Base-by-base conservation (phyloP, 768 basidiomycete species). In the Boletus rufocinnamomeus region DNA sequence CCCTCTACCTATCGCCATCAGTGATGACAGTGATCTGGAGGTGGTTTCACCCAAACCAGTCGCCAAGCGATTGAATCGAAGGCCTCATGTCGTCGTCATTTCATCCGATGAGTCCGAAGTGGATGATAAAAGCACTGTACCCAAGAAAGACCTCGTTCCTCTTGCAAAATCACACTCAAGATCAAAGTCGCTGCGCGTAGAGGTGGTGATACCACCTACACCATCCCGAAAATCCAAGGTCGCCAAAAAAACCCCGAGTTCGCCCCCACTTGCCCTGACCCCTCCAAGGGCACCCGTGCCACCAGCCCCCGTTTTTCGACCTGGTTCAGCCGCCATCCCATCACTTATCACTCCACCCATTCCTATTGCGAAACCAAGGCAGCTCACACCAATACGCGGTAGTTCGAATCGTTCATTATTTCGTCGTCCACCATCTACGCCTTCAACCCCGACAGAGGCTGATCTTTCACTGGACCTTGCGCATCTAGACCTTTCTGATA, bases 381-480 rank as follows among this genome's bases (percentile, higher is more conserved):
- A 79, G 61, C 79, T 90, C 32, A 91, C 89, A 4, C 89, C 89
- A 10, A 87, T 90, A 54, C 81, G 82, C 19, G 75, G 77, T 37
- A 69, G 72, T 27, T 74, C 74, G 19, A 67, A 73, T 17, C 77
- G 77, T 35, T 59, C 69, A 8, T 4, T 51, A 41, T 74, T 74
- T 49, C 74, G 71, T 35, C 70, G 74, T 8, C 78, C 76, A 75
- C 41, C 83, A 76, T 17, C 79, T 76, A 83, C 85, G 14, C 83
- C 84, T 7, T 84, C 85, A 6, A 83, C 84, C 2, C 76, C 81
- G 2, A 80, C 81, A 16, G 80, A 83, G 0, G 75, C 76, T 17
- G 82, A 86, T 58, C 71, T 73, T 54, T 75, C 73, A 16, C 51
- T 73, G 25, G 70, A 74, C 51, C 60, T 73, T 41, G 68, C 61